These are phyloP conservation scores for Sechiopsis laciniata DNA, from an alignment of 306 rosid species.

Conservation along the genomic window DNA sequence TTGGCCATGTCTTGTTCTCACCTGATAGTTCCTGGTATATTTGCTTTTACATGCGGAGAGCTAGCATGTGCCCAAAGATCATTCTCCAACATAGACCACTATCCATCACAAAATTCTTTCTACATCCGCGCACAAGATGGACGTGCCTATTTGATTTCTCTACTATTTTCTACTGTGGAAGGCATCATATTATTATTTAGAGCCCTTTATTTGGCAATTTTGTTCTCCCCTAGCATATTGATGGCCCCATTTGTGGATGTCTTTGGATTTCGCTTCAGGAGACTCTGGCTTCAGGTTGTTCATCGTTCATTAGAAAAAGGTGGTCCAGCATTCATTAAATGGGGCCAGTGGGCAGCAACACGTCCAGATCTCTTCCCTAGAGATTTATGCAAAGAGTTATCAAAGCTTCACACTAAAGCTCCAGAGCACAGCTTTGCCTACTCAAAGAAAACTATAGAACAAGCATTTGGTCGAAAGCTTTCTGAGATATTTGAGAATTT, in stretches of 20 bases:
- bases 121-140: constrained; percentile 78
- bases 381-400: constrained; percentile 72
- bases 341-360: constrained; percentile 99
- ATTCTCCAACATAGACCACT: constrained; percentile 39
- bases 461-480: constrained; percentile 77
- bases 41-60: constrained; percentile 72
- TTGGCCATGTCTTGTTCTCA: constrained; percentile 69
- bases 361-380: constrained; percentile 96
- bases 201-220: constrained; percentile 62
- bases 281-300: constrained; percentile 68
- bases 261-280: constrained; percentile 63
- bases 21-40: constrained; percentile 70
- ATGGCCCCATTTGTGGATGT: constrained; percentile 80
- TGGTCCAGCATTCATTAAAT: constrained; percentile 95
- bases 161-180: constrained; percentile 49
- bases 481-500: constrained; percentile 86
- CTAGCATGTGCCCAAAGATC: constrained; percentile 64
- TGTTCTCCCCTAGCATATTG: constrained; percentile 80
- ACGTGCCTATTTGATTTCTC: constrained; percentile 46
- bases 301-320: constrained; percentile 77
- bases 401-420: constrained; percentile 90
- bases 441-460: constrained; percentile 84
- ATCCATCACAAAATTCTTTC: constrained; percentile 47
- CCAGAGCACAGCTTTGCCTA: constrained; percentile 91
- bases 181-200: constrained; percentile 55